Base-by-base conservation (phyloP, 2,329 filamentous ascomycete species). In the Simplicillium sp. region DNA sequence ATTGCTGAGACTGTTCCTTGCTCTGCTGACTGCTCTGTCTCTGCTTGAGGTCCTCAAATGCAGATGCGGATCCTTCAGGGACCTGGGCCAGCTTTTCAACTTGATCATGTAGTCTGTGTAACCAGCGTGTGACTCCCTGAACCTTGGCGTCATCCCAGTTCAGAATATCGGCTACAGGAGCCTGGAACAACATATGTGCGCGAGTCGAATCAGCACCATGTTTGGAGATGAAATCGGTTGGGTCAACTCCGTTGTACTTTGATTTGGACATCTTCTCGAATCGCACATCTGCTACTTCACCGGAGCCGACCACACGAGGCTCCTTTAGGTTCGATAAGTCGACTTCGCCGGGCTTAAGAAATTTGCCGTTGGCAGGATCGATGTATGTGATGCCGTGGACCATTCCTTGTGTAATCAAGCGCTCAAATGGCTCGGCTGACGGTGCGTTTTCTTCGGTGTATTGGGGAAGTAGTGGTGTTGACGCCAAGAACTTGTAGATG, bases 211-310 rank as follows among this genome's bases (percentile, higher is more conserved):
- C 88, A 2, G 87, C 85, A 16, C 88, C 88, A 51, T 92, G 82
- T 49, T 76, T 78, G 7, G 70, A 64, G 43, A 92, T 86, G 47
- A 83, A 84, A 1, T 66, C 68, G 0, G 76, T 79, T 0, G 88
- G 88, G 54, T 94, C 87, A 7, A 94, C 86, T 18, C 88, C 88
- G 54, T 95, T 95, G 64, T 92, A 73, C 60, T 95, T 95, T 53
- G 86, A 94, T 64, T 95, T 95, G 32, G 85, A 92, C 88, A 95
- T 95, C 57, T 95, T 95, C 58, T 94, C 87, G 51, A 75, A 94
- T 1, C 77, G 80, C 14, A 87, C 61, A 20, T 66, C 73, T 2
- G 83, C 77, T 0, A 55, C 52, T 37, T 73, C 62, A 3, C 78
- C 76, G 0, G 78, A 84, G 0, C 72, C 69, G 14, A 68, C 68